phyloP scores from a whole-genome alignment of 192 early-diverging fungal genomes.

The Backusella sp. region DNA sequence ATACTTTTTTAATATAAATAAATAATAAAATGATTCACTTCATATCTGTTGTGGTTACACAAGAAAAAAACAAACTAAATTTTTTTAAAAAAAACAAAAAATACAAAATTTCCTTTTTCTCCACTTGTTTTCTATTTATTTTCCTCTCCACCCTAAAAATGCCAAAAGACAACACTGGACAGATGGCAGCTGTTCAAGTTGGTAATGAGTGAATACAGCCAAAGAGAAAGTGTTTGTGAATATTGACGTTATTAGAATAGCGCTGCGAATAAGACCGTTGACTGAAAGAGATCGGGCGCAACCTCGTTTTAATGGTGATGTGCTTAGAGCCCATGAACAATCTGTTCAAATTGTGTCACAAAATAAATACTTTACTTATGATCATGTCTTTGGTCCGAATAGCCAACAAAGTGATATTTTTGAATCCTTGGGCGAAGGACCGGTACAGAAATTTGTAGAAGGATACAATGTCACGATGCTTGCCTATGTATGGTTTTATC shows the following conservation, averaged over 20 bases:
- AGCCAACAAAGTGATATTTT: slow-evolving; percentile 34
- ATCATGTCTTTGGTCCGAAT: slow-evolving; percentile 36
- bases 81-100: not conserved
- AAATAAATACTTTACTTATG: slow-evolving; percentile 35
- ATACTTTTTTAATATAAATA: slow-evolving; percentile 9
- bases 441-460: slow-evolving; percentile 38
- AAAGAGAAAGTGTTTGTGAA: not conserved
- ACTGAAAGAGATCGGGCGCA: slow-evolving; percentile 31
- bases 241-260: slow-evolving; percentile 7
- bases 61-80: not conserved
- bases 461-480: slow-evolving; percentile 93
- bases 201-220: slow-evolving; percentile 16
- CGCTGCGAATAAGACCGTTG: slow-evolving; percentile 33
- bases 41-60: not conserved
- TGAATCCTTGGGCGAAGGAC: slow-evolving; percentile 22
- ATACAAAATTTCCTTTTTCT: slow-evolving; percentile 1
- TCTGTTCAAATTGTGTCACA: slow-evolving; percentile 28
- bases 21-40: not conserved
- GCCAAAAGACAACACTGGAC: slow-evolving; percentile 18
- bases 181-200: slow-evolving; percentile 39
- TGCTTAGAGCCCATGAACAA: slow-evolving; percentile 21
- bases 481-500: slow-evolving; percentile 59
- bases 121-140: not conserved
- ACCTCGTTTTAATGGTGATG: slow-evolving; percentile 28
- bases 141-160: not conserved